Conservation (phyloP, 2,329 filamentous ascomycete genomes). For the Sporothrix mexicana region DNA sequence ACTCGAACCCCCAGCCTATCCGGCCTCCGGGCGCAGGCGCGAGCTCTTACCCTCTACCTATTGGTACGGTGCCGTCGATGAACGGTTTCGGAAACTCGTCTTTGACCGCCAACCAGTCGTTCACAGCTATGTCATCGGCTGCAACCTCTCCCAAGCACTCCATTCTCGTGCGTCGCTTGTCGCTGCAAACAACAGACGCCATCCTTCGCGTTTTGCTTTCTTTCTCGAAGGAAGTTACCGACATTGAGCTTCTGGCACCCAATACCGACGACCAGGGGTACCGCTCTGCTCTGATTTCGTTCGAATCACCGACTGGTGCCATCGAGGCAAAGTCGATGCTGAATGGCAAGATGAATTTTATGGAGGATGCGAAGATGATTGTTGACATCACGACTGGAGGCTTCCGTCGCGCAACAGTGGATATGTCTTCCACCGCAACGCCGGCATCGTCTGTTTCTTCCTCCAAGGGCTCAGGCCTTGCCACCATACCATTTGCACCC, state of each 20-base stretch:
- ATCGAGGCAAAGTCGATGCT: constrained; percentile 2
- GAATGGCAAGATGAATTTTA: constrained; percentile 1
- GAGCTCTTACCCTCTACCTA: constrained; percentile 42
- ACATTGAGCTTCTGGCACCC: not conserved
- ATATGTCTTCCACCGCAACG: constrained; percentile 37
- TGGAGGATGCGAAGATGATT: constrained; percentile 4
- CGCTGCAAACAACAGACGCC: not conserved
- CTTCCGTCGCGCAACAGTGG: not conserved
- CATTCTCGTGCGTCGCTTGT: constrained; percentile 1
- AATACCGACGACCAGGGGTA: not conserved
- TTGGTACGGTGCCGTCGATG: not conserved
- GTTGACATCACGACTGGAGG: not conserved
- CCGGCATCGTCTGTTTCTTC: constrained; percentile 52
- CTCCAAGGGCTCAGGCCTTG: constrained; percentile 57
- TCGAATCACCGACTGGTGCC: not conserved
- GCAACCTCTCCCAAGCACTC: constrained; percentile 42
- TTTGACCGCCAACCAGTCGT: not conserved
- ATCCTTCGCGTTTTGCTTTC: not conserved
- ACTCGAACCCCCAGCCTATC: constrained; percentile 48
- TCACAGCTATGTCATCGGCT: constrained; percentile 3
- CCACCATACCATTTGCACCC: constrained; percentile 66
- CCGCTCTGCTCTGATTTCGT: not conserved
- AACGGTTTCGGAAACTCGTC: not conserved
- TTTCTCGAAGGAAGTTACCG: not conserved
- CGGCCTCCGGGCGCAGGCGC: constrained; percentile 46